A percentile compares a stretch with the other conserved stretches of the same genome.
Evolutionary conservation across 1,284 basidiomycete species (phyloP).

Genomic region (Pseudozyma sp.): DNA sequence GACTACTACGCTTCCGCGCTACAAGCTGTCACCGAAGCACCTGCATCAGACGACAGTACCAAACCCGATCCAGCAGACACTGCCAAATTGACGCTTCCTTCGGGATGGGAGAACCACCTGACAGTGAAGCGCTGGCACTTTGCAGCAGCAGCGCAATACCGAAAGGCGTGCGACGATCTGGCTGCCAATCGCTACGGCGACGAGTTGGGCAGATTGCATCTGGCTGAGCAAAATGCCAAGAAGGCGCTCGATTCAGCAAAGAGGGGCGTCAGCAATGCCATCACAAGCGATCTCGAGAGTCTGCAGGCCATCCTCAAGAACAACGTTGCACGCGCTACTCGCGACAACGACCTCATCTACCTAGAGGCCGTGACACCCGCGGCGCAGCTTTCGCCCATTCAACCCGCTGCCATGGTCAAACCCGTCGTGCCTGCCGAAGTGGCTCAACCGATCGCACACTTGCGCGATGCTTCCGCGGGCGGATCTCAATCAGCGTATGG

Average conservation of each 20-base stretch:
- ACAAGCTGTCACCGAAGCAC: conserved; percentile 15
- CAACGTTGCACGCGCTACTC: conserved; percentile 75
- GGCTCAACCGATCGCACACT: conserved; percentile 46
- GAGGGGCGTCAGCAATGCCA: conserved; percentile 73
- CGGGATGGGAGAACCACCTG: conserved; percentile 86
- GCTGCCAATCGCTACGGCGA: conserved; percentile 74
- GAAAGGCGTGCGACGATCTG: conserved; percentile 90
- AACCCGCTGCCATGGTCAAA: conserved; percentile 79
- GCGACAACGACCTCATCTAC: conserved; percentile 97
- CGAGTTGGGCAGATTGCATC: conserved; percentile 61
- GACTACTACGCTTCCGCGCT: conserved; percentile 55
- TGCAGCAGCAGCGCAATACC: conserved; percentile 86
- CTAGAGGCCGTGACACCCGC: conserved; percentile 84
- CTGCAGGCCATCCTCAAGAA: conserved; percentile 76
- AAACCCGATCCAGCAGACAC: conserved; percentile 13
- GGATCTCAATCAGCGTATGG: conserved; percentile 59
- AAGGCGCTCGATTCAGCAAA: conserved; percentile 80
- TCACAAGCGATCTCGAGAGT: conserved; percentile 71
- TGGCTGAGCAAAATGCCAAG: conserved; percentile 73
- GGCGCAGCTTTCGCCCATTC: conserved; percentile 78
- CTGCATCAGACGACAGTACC: not conserved
- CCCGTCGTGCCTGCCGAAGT: conserved; percentile 76
- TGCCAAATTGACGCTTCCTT: conserved; percentile 41
- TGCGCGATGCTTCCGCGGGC: conserved; percentile 42
- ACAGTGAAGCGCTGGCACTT: conserved; percentile 88